These are phyloP conservation scores for Fusarium pilosicola DNA, from an alignment of 2,329 filamentous ascomycete species.

Conservation along the genomic window DNA sequence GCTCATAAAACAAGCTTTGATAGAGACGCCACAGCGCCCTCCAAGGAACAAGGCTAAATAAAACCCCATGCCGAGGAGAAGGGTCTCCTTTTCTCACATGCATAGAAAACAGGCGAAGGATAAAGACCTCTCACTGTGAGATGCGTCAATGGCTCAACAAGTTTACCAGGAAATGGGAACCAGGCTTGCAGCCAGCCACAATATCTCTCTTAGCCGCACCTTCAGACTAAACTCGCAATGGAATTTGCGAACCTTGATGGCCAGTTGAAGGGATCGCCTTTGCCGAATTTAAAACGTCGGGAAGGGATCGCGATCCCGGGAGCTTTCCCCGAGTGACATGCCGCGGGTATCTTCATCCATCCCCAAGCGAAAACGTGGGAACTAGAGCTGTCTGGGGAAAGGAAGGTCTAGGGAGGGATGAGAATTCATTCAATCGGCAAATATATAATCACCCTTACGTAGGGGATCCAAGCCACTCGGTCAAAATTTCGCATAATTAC, in stretches of 20 bases:
- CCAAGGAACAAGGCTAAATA: not conserved
- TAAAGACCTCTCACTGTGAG: not conserved
- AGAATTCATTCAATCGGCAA: no score
- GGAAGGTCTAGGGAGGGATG: not conserved
- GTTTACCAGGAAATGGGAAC: not conserved
- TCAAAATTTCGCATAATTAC: not conserved
- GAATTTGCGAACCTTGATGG: not conserved
- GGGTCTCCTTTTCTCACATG: no score
- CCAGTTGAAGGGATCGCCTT: not conserved
- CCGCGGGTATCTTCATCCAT: not conserved
- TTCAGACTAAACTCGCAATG: not conserved
- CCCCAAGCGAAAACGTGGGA: not conserved
- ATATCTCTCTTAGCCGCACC: not conserved
- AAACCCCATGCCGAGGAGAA: not conserved
- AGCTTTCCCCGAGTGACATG: not conserved
- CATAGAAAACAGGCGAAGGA: not conserved
- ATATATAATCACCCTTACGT: no score
- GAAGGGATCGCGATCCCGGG: not conserved
- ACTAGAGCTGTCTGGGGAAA: not conserved
- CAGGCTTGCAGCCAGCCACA: not conserved
- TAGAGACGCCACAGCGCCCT: not conserved
- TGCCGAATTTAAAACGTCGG: not conserved
- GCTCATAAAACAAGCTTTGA: not conserved
- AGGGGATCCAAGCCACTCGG: no score
- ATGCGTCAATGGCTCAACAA: not conserved